These are phyloP conservation scores for Alternaria metachromatica DNA, from an alignment of 2,329 filamentous ascomycete genomes.

Conservation along the genomic window DNA sequence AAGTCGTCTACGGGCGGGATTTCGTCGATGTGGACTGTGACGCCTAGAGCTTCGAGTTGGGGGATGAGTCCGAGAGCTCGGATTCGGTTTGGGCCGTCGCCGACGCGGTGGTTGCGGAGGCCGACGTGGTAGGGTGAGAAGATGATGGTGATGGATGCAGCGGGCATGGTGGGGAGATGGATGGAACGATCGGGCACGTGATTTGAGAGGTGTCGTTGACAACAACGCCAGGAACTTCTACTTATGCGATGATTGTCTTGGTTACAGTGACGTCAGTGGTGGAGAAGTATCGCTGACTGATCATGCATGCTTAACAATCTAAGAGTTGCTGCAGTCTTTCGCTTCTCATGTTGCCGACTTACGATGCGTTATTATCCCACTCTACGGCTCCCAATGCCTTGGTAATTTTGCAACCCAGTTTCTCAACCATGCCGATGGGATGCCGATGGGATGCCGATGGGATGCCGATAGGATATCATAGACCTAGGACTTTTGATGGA, in stretches of 20 bases:
- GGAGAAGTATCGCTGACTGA: not conserved
- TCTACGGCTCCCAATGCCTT: not conserved
- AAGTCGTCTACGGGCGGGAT: slow-evolving; percentile 40
- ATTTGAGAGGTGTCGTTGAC: not conserved
- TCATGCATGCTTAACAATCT: not conserved
- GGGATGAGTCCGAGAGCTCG: slow-evolving; percentile 35
- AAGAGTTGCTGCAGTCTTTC: not conserved
- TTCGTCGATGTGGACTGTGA: not conserved
- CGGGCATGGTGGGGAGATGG: not conserved
- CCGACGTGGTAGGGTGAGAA: slow-evolving; percentile 53
- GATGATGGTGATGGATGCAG: not conserved
- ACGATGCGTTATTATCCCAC: not conserved
- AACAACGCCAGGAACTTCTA: not conserved
- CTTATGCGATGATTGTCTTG: not conserved
- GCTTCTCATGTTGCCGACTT: not conserved
- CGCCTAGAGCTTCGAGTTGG: slow-evolving; percentile 22
- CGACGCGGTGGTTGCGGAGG: slow-evolving; percentile 46
- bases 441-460: not conserved
- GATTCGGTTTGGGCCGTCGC: slow-evolving; percentile 48
- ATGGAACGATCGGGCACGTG: not conserved
- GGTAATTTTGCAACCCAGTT: not conserved
- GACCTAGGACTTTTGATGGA: not conserved
- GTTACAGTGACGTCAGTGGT: not conserved
- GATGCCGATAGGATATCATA: not conserved
- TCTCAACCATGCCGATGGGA: not conserved